Evolutionary conservation across 2,329 filamentous ascomycete genomes (phyloP).

Genomic region (Colletotrichum horii): DNA sequence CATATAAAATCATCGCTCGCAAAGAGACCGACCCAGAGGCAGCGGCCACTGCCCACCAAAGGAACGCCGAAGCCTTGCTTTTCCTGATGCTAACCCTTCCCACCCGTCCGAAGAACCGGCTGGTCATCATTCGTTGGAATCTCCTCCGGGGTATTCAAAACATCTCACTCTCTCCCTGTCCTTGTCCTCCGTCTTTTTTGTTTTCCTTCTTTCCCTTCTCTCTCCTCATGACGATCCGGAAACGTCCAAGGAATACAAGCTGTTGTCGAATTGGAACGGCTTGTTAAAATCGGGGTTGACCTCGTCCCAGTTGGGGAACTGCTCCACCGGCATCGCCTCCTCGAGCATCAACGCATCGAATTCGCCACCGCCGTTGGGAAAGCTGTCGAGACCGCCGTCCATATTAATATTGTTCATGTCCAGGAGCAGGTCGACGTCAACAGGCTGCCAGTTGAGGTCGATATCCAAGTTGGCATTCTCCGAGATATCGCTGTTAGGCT

Average conservation of each 20-base stretch:
- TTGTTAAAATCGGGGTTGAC: constrained; percentile 55
- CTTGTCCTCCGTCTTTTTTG: neutral
- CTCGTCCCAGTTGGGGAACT: constrained; percentile 53
- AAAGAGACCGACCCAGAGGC: neutral
- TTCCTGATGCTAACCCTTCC: constrained; percentile 10
- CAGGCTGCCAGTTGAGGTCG: constrained; percentile 53
- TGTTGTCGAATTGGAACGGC: constrained; percentile 56
- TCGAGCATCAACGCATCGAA: constrained; percentile 25
- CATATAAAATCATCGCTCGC: constrained; percentile 1
- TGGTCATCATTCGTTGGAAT: constrained; percentile 15
- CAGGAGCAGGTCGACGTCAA: constrained; percentile 50
- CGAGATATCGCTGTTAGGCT: constrained; percentile 67
- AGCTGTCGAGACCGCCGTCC: constrained; percentile 27
- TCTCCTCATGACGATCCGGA: constrained; percentile 20
- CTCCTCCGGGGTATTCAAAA: constrained; percentile 13
- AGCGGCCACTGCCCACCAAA: neutral
- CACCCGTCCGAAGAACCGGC: constrained; percentile 3
- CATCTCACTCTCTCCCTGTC: neutral
- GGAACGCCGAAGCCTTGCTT: constrained; percentile 19
- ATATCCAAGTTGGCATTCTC: constrained; percentile 61
- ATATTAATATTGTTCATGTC: constrained; percentile 45
- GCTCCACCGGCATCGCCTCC: constrained; percentile 17
- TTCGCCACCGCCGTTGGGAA: constrained; percentile 20
- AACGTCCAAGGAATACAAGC: constrained; percentile 38
- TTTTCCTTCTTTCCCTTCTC: neutral